phyloP scores from a whole-genome alignment of 192 early-diverging fungal species.

The Coemansia sp. region DNA sequence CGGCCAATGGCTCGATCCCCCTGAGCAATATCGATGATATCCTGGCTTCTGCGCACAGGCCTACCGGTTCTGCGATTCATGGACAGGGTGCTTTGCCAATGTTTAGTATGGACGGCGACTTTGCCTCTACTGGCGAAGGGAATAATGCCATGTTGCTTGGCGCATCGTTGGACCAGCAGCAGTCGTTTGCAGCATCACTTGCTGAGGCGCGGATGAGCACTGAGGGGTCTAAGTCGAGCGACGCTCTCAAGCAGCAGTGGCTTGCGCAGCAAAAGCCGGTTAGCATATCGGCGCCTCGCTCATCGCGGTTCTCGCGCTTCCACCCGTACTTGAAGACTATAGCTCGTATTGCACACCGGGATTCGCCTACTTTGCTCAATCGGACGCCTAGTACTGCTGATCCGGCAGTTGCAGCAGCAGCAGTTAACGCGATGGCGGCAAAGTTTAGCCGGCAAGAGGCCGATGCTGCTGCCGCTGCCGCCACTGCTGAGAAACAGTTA shows the following conservation, averaged over 20 bases:
- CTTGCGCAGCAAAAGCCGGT: slow-evolving; percentile 24
- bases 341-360: slow-evolving; percentile 43
- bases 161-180: not conserved
- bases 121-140: not conserved
- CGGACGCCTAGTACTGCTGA: slow-evolving; percentile 46
- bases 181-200: slow-evolving; percentile 5
- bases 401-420: slow-evolving; percentile 45
- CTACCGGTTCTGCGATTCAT: not conserved
- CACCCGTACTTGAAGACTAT: slow-evolving; percentile 55
- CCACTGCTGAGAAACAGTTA: not conserved
- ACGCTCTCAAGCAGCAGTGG: slow-evolving; percentile 27
- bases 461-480: not conserved
- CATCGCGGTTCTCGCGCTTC: slow-evolving; percentile 47
- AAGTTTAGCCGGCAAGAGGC: slow-evolving; percentile 9
- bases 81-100: not conserved
- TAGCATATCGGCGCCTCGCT: slow-evolving; percentile 27
- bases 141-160: not conserved
- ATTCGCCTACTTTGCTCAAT: slow-evolving; percentile 37
- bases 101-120: slow-evolving; percentile 2
- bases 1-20: not conserved
- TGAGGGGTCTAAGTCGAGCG: slow-evolving; percentile 10
- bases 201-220: slow-evolving; percentile 11
- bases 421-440: slow-evolving; percentile 38
- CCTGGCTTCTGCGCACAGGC: slow-evolving; percentile 13
- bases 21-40: slow-evolving; percentile 18